Base-by-base conservation (phyloP, 768 basidiomycete genomes). In the Boletus pseudo-olivaceus region DNA sequence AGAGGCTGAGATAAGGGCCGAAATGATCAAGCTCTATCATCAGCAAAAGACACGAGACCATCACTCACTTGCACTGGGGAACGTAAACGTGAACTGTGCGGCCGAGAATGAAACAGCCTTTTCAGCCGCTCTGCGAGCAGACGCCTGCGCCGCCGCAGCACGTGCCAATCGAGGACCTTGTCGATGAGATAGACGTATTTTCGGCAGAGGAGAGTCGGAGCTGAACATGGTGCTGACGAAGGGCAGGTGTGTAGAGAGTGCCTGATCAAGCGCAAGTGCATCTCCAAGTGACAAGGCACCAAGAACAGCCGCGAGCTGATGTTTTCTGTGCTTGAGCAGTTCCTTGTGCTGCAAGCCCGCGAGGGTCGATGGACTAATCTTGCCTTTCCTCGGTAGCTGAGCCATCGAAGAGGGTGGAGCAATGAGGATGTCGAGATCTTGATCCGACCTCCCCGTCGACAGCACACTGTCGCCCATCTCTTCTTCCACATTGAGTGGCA, bases 261-360 rank as follows among this genome's bases (percentile, higher is more conserved):
- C 90, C 68, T 87, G 86, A 65, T 93, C 90, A 29, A 92, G 73
- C 34, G 88, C 87, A 40, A 90, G 75, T 14, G 84, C 81, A 69
- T 90, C 85, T 17, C 82, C 82, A 60, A 80, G 78, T 9, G 86
- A 81, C 50, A 87, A 67, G 26, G 83, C 82, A 19, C 85, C 85
- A 45, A 91, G 76, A 23, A 88, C 83, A 3, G 82, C 79, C 14
- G 82, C 82, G 40, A 93, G 74, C 71, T 90, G 88, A 48, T 83
- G 78, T 66, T 85, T 87, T 59, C 88, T 75, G 51, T 72, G 77
- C 69, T 78, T 84, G 60, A 90, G 75, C 66, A 86, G 73, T 57
- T 90, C 87, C 69, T 92, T 92, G 63, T 85, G 83, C 72, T 84
- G 83, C 64, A 89, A 67, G 14, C 86, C 87, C 3, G 86, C 87